Conservation (phyloP, 805 yeast species). For the Candida sonorensis region DNA sequence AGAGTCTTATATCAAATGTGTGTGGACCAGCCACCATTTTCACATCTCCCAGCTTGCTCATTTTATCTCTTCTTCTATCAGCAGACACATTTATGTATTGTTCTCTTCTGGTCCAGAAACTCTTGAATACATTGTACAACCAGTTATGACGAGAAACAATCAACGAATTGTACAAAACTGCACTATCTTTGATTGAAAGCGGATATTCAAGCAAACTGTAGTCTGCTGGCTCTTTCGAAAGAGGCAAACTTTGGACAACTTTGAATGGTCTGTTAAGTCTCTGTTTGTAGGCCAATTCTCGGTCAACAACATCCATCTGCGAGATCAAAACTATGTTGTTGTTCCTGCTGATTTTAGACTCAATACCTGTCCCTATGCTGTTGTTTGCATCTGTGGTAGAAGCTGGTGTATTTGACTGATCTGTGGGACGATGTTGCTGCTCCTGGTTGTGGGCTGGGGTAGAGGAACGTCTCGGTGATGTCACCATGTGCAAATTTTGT, state of each 20-base stretch:
- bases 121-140: slow-evolving; percentile 62
- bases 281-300: slow-evolving; percentile 23
- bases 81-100: slow-evolving; percentile 43
- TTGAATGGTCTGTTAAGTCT: slow-evolving; percentile 51
- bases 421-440: not conserved
- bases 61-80: slow-evolving; percentile 59
- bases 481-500: too few relatives aligned
- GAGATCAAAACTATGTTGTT: slow-evolving; percentile 23
- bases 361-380: too few relatives aligned
- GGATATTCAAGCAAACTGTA: slow-evolving; percentile 57
- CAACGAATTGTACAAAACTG: slow-evolving; percentile 63
- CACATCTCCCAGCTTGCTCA: slow-evolving; percentile 84
- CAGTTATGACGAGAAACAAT: slow-evolving; percentile 66
- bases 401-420: not conserved
- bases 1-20: slow-evolving; percentile 64
- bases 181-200: slow-evolving; percentile 63
- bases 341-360: slow-evolving; percentile 15
- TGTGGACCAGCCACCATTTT: slow-evolving; percentile 77
- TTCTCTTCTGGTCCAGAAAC: slow-evolving; percentile 57
- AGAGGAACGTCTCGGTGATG: not conserved
- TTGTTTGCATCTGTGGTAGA: not conserved
- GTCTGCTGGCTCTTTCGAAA: slow-evolving; percentile 59
- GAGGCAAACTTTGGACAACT: slow-evolving; percentile 58
- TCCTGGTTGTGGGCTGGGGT: not conserved
- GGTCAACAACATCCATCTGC: slow-evolving; percentile 24